These are phyloP conservation scores for Colletotrichum scovillei DNA, from an alignment of 2,329 filamentous ascomycete genomes.

Conservation along the genomic window DNA sequence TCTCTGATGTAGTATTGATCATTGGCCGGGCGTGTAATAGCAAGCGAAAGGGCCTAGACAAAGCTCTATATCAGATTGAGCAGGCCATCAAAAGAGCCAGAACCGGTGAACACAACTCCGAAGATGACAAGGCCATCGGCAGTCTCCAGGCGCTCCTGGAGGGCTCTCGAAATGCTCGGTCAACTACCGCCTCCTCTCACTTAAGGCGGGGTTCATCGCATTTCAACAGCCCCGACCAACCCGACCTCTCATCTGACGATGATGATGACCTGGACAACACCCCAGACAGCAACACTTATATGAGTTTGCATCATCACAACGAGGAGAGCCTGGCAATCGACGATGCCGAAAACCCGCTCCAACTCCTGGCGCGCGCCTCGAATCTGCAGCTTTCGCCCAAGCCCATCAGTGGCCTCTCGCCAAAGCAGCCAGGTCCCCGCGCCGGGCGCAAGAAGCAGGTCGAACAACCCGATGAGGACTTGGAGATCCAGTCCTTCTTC, in stretches of 20 bases:
- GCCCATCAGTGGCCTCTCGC: conserved; percentile 39
- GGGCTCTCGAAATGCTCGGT: conserved; percentile 36
- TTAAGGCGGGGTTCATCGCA: conserved; percentile 30
- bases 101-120: conserved; percentile 54
- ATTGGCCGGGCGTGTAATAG: conserved; percentile 51
- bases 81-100: conserved; percentile 72
- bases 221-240: conserved; percentile 39
- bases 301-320: conserved; percentile 38
- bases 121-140: conserved; percentile 58
- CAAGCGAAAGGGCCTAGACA: conserved; percentile 79
- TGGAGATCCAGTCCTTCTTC: conserved; percentile 73
- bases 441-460: conserved; percentile 32
- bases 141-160: conserved; percentile 55
- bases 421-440: conserved; percentile 31
- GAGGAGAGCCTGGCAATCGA: conserved; percentile 72
- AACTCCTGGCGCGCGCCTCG: conserved; percentile 78
- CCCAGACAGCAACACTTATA: conserved; percentile 37
- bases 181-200: conserved; percentile 38
- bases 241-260: conserved; percentile 46
- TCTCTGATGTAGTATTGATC: neutral
- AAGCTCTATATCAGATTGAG: conserved; percentile 79
- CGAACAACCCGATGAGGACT: conserved; percentile 49
- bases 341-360: conserved; percentile 80
- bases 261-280: conserved; percentile 46
- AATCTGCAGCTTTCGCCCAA: conserved; percentile 69